Evolutionary conservation across 2,329 filamentous ascomycete genomes (phyloP).

Genomic region (Microcyclospora pomicola): DNA sequence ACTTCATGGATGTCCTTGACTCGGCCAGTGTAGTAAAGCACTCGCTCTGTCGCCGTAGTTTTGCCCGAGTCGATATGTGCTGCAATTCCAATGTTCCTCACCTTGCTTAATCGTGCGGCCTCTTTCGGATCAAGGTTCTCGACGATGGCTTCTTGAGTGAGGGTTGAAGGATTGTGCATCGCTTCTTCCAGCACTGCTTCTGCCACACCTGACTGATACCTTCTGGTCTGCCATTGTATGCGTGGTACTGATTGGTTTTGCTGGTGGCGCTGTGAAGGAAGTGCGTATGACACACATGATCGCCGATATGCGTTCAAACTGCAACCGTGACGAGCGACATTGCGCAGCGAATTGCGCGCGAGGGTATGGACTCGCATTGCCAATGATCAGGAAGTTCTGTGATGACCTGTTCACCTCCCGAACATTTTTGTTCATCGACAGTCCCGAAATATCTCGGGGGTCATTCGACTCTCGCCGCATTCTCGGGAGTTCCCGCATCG

Average conservation of each 20-base stretch:
- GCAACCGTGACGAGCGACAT: slow-evolving; percentile 9
- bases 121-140: slow-evolving; percentile 72
- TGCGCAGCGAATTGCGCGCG: slow-evolving; percentile 18
- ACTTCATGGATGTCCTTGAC: slow-evolving; percentile 98
- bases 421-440: background rate
- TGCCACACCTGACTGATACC: slow-evolving; percentile 18
- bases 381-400: background rate
- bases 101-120: slow-evolving; percentile 59
- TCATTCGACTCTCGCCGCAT: background rate
- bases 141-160: slow-evolving; percentile 54
- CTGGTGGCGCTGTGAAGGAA: slow-evolving; percentile 9
- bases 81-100: slow-evolving; percentile 96
- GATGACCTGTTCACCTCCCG: background rate
- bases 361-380: slow-evolving; percentile 13
- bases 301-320: slow-evolving; percentile 9
- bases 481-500: too few relatives aligned
- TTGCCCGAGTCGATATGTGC: slow-evolving; percentile 98
- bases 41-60: slow-evolving; percentile 89
- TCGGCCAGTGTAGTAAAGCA: slow-evolving; percentile 94
- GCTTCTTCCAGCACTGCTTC: slow-evolving; percentile 39
- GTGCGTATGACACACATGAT: slow-evolving; percentile 11
- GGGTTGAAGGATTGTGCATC: slow-evolving; percentile 39
- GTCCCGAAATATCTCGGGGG: background rate
- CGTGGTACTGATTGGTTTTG: slow-evolving; percentile 8
- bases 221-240: slow-evolving; percentile 5